Evolutionary conservation across 208 protist species (phyloP).

Genomic region (Acanthamoeba castellanii): DNA sequence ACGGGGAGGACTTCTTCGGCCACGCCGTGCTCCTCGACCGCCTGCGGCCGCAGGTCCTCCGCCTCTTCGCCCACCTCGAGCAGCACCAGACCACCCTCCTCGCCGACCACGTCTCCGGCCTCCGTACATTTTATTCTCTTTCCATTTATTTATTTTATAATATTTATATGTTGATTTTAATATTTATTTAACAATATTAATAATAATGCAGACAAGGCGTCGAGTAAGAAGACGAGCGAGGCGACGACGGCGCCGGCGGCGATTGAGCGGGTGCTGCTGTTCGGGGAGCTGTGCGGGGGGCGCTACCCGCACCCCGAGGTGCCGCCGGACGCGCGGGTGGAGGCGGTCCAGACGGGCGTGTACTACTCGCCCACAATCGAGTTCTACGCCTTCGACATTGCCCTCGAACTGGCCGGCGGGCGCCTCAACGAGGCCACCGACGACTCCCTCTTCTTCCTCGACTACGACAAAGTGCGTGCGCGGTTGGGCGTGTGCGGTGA

Average conservation of each 20-base stretch:
- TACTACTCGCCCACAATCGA: slow-evolving; percentile 68
- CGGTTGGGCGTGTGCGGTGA: not conserved
- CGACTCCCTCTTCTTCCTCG: not conserved
- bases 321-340: not conserved
- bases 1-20: slow-evolving; percentile 54
- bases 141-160: not conserved
- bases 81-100: not conserved
- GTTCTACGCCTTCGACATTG: slow-evolving; percentile 68
- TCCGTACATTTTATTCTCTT: slow-evolving; percentile 8
- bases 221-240: not conserved
- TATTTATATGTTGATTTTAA: too few relatives aligned
- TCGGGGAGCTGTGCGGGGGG: slow-evolving; percentile 15
- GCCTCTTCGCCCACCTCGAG: slow-evolving; percentile 4
- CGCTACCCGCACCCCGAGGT: slow-evolving; percentile 51
- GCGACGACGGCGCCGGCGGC: not conserved
- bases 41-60: not conserved
- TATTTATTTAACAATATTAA: too few relatives aligned
- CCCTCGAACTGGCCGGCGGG: not conserved
- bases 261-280: not conserved
- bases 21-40: slow-evolving; percentile 7
- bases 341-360: slow-evolving; percentile 59
- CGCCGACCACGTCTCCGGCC: not conserved
- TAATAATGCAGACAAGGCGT: not conserved
- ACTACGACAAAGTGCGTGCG: slow-evolving; percentile 22
- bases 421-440: not conserved